Evolutionary conservation across 1,284 basidiomycete species (phyloP), one percentile per base, ranked within the genome.

Genomic region (Tilletia horrida): DNA sequence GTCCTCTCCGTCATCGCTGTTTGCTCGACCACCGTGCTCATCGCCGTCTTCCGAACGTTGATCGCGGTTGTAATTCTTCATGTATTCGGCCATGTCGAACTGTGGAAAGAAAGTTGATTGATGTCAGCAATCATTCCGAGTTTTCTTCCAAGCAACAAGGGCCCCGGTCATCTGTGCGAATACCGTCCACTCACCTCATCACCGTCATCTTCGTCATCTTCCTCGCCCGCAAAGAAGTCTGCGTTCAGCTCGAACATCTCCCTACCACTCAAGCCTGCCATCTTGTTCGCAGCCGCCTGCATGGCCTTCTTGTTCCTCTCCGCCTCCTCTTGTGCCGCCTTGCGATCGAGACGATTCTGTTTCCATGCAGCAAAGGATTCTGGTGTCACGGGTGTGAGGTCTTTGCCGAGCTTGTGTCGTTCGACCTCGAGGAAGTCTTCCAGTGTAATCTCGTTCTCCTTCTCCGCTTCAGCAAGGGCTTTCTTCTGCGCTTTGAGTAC

Each of bases 371-470:
- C 90, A 80, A 99, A 99, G 0, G 89, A 85, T 82, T 98, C 96
- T 6, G 87, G 88, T 0, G 94, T 98, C n/a, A 97, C 93, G 0
- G 95, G 96, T 8, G 96, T 98, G 63, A 97, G 85, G 78, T 94
- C 79, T 27, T 70, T 27, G 2, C 79, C 79, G 2, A 81, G 70
- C 66, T 80, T 79, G 85, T 98, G 95, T 66, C 95, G 89, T 90
- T 96, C 93, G 87, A 97, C 93, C 84, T 99, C 95, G 68, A 99
- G 83, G 85, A 99, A 99, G 75, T 98, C 96, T 82, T 98, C 95
- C 64, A 98, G 80, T 70, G 91, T 93, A 81, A 99, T 97, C 65
- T 87, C 85, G 74, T 78, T 80, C 23, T 93, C 91, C 55, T 90
- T 91, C 83, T 93, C 94, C 44, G 90, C 90, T 0, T 91, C 83